These are phyloP conservation scores for Coemansia sp. DNA, from an alignment of 192 early-diverging fungal genomes.

Conservation along the genomic window DNA sequence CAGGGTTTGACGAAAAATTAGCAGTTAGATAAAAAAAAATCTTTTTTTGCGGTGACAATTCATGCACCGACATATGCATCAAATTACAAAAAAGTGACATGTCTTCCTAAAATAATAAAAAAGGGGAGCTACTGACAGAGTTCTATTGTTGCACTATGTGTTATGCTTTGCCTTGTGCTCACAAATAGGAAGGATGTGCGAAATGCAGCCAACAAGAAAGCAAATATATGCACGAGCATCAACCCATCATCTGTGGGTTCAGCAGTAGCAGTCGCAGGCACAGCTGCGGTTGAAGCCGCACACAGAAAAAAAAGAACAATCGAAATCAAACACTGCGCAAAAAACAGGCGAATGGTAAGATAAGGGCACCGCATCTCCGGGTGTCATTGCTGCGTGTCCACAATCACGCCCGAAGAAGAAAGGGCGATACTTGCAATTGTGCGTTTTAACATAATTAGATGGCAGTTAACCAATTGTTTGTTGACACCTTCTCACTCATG, in stretches of 20 bases:
- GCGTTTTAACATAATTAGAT: background rate
- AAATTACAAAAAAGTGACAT: slow-evolving; percentile 4
- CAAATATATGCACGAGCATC: slow-evolving; percentile 11
- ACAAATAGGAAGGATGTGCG: slow-evolving; percentile 4
- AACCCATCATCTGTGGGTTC: background rate
- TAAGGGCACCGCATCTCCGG: background rate
- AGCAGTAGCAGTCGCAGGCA: background rate
- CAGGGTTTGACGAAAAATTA: slow-evolving; percentile 1
- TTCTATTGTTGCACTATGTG: background rate
- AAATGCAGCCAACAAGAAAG: slow-evolving; percentile 5
- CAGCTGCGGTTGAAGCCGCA: background rate
- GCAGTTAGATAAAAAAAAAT: background rate
- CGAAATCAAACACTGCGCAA: background rate
- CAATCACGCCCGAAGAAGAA: slow-evolving; percentile 1
- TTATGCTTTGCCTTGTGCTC: background rate
- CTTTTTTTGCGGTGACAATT: background rate
- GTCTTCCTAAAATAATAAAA: background rate
- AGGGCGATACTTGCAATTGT: background rate
- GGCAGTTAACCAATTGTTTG: slow-evolving; percentile 9
- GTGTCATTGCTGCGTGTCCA: background rate
- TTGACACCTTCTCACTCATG: slow-evolving; percentile 8
- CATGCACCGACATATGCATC: slow-evolving; percentile 6
- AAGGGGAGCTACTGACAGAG: background rate
- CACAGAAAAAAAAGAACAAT: background rate
- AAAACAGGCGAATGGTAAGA: background rate